Percentiles rank a stretch among this genome's conserved stretches.
Conservation (phyloP, 2,329 filamentous ascomycete genomes). For the Esteya vermicola region DNA sequence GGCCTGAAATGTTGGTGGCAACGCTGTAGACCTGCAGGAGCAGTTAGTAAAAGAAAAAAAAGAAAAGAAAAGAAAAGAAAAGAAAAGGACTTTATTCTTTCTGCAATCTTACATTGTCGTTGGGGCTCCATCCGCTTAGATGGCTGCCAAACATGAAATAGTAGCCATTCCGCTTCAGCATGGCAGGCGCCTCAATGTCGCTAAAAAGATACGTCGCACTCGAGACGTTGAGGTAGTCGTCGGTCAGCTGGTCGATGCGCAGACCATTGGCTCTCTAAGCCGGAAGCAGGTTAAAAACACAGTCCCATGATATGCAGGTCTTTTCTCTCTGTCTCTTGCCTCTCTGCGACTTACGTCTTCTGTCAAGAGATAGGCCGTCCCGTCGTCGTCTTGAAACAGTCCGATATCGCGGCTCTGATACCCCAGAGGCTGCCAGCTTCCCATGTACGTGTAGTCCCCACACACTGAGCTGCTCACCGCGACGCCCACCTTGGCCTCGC, state of each 20-base stretch:
- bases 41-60: neutral
- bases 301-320: too few species aligned
- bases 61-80: neutral
- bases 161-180: slow-evolving; percentile 33
- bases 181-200: slow-evolving; percentile 35
- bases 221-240: slow-evolving; percentile 11
- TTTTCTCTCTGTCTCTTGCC: too few species aligned
- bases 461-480: slow-evolving; percentile 37
- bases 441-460: slow-evolving; percentile 33
- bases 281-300: neutral
- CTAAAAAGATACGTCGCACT: slow-evolving; percentile 11
- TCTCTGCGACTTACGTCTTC: slow-evolving; percentile 36
- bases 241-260: slow-evolving; percentile 12
- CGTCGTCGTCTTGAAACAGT: slow-evolving; percentile 48
- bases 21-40: slow-evolving; percentile 19
- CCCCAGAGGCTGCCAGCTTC: slow-evolving; percentile 19
- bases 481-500: slow-evolving; percentile 13
- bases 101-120: slow-evolving; percentile 27
- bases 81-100: neutral
- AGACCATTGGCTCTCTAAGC: slow-evolving; percentile 10
- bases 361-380: slow-evolving; percentile 43
- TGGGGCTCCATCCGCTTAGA: slow-evolving; percentile 28
- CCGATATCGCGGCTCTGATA: slow-evolving; percentile 34
- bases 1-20: neutral
- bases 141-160: slow-evolving; percentile 42